Conservation (phyloP, 2,329 filamentous ascomycete species). For the Botrytis sinoallii region DNA sequence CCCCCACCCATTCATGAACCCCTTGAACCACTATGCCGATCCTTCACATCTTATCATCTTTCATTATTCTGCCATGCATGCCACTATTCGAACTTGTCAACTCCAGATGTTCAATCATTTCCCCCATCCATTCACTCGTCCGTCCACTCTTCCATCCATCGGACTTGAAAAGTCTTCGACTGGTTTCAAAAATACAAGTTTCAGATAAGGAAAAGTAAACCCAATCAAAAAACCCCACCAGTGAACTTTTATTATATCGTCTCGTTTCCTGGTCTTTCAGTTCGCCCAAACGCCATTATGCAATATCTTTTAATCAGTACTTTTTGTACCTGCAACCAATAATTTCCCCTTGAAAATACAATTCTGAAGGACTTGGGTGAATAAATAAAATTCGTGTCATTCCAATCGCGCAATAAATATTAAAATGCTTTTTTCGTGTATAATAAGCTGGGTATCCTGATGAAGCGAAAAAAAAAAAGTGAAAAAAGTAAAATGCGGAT, state of each 20-base stretch:
- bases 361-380: not conserved
- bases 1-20: not conserved
- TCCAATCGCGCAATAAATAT: slow-evolving; percentile 4
- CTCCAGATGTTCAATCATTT: not conserved
- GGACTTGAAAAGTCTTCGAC: not conserved
- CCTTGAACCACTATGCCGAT: not conserved
- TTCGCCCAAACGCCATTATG: slow-evolving; percentile 7
- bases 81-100: slow-evolving; percentile 1
- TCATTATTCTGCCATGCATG: slow-evolving; percentile 3
- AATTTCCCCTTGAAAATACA: not conserved
- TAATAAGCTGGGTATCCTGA: slow-evolving; percentile 17
- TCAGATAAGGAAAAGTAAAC: not conserved
- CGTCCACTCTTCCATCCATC: not conserved
- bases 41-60: not conserved
- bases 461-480: not conserved
- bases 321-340: not conserved
- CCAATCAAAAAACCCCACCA: not conserved
- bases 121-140: not conserved
- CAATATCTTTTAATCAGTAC: not conserved
- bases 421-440: slow-evolving; percentile 19
- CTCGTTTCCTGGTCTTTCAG: not conserved
- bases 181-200: slow-evolving; percentile 4
- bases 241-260: not conserved
- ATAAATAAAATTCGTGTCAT: slow-evolving; percentile 11
- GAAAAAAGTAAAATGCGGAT: not conserved